These are phyloP conservation scores for Dentipellis sp. DNA, from an alignment of 768 basidiomycete genomes.

Conservation along the genomic window DNA sequence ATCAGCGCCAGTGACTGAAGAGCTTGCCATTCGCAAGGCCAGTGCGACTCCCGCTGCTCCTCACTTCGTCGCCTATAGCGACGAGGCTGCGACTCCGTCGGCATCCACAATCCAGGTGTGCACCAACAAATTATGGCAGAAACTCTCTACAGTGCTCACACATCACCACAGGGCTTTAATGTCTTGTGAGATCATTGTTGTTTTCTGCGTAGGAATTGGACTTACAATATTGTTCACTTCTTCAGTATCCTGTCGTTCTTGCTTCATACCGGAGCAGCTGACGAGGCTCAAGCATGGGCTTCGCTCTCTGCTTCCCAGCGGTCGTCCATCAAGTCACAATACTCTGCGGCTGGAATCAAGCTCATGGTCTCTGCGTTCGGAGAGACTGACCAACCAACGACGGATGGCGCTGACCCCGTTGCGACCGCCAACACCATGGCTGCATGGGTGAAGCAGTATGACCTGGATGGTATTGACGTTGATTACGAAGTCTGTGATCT, in stretches of 20 bases:
- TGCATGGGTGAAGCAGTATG: slow-evolving; percentile 35
- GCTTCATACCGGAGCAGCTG: slow-evolving; percentile 30
- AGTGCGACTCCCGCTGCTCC: slow-evolving; percentile 21
- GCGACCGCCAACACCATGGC: slow-evolving; percentile 33
- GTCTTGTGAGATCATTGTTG: slow-evolving; percentile 21
- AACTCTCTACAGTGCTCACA: neutral
- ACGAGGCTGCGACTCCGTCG: slow-evolving; percentile 29
- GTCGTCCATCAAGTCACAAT: slow-evolving; percentile 33
- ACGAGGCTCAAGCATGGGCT: slow-evolving; percentile 39
- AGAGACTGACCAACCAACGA: slow-evolving; percentile 34
- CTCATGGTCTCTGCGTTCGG: slow-evolving; percentile 51
- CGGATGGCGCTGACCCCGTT: slow-evolving; percentile 29
- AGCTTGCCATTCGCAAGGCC: neutral
- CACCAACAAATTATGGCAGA: slow-evolving; percentile 13
- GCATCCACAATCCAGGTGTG: slow-evolving; percentile 24
- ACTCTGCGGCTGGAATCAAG: slow-evolving; percentile 48
- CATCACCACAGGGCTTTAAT: slow-evolving; percentile 22
- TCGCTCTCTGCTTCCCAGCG: slow-evolving; percentile 29
- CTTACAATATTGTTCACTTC: neutral
- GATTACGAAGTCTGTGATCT: slow-evolving; percentile 31
- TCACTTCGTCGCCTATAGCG: slow-evolving; percentile 31
- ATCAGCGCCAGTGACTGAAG: neutral
- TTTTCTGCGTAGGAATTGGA: neutral
- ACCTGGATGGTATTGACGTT: slow-evolving; percentile 43
- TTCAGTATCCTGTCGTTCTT: slow-evolving; percentile 33